These are phyloP conservation scores for Kodamaea jinghongensis DNA, from an alignment of 805 yeast genomes.

Conservation along the genomic window DNA sequence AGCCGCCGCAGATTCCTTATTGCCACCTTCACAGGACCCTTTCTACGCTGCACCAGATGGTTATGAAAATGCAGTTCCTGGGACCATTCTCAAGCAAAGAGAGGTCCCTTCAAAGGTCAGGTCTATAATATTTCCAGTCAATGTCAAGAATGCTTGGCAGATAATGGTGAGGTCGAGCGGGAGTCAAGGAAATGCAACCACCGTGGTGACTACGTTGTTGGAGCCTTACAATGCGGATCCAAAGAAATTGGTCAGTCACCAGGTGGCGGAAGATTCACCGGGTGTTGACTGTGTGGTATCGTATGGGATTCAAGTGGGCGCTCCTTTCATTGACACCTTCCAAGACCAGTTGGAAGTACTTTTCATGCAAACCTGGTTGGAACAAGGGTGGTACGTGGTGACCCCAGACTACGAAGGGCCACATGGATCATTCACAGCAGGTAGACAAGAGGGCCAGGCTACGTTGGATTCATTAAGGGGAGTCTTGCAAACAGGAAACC, in stretches of 20 bases:
- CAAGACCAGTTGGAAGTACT: constrained; percentile 14
- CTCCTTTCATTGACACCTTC: constrained; percentile 4
- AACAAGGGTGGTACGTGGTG: constrained; percentile 20
- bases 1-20: too few species aligned
- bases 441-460: constrained; percentile 19
- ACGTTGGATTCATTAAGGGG: constrained; percentile 20
- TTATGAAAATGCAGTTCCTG: constrained; percentile 13
- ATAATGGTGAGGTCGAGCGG: constrained; percentile 17
- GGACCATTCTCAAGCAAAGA: constrained; percentile 15
- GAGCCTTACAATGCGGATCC: constrained; percentile 30
- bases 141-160: constrained; percentile 15
- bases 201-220: constrained; percentile 25
- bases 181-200: constrained; percentile 24
- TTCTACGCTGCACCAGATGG: constrained; percentile 17
- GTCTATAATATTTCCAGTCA: constrained; percentile 10
- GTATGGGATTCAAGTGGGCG: constrained; percentile 17
- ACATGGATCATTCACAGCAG: constrained; percentile 18
- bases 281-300: constrained; percentile 26
- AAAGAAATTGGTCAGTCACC: constrained; percentile 25
- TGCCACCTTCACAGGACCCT: constrained; percentile 12
- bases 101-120: constrained; percentile 12
- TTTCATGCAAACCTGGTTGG: constrained; percentile 14
- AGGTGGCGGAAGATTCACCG: constrained; percentile 29
- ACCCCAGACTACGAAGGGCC: constrained; percentile 23
- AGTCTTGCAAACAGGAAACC: constrained; percentile 14